Percentiles rank a stretch among this genome's conserved stretches.
Conservation (phyloP, 371 early-diverging fungal genomes). For the Circinella umbellata region DNA sequence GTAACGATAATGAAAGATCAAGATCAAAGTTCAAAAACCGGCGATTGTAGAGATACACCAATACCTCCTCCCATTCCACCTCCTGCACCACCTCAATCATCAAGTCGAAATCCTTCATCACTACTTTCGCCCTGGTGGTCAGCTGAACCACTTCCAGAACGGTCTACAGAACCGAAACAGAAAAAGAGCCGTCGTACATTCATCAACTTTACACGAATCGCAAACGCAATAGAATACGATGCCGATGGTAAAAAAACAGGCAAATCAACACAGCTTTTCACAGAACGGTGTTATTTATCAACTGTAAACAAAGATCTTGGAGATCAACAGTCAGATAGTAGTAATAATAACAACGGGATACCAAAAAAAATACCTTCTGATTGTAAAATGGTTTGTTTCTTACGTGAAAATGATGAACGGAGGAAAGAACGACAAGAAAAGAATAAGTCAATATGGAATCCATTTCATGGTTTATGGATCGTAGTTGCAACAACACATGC, state of each 20-base stretch:
- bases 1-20: background rate
- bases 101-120: slow-evolving; percentile 13
- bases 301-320: slow-evolving; percentile 9
- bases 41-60: slow-evolving; percentile 13
- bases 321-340: background rate
- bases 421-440: slow-evolving; percentile 15
- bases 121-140: slow-evolving; percentile 24
- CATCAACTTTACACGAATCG: slow-evolving; percentile 19
- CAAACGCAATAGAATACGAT: slow-evolving; percentile 5
- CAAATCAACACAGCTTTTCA: slow-evolving; percentile 8
- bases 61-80: slow-evolving; percentile 20
- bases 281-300: slow-evolving; percentile 15
- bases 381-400: slow-evolving; percentile 29
- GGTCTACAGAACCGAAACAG: background rate
- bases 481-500: slow-evolving; percentile 30
- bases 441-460: slow-evolving; percentile 22
- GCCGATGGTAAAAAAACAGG: slow-evolving; percentile 4
- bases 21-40: background rate
- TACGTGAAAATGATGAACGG: slow-evolving; percentile 24
- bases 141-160: slow-evolving; percentile 14
- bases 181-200: slow-evolving; percentile 9
- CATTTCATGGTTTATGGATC: slow-evolving; percentile 26
- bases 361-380: slow-evolving; percentile 14
- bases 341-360: background rate
- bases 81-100: slow-evolving; percentile 14